phyloP scores from a whole-genome alignment of 768 basidiomycete species.

The Dendrothele bispora region DNA sequence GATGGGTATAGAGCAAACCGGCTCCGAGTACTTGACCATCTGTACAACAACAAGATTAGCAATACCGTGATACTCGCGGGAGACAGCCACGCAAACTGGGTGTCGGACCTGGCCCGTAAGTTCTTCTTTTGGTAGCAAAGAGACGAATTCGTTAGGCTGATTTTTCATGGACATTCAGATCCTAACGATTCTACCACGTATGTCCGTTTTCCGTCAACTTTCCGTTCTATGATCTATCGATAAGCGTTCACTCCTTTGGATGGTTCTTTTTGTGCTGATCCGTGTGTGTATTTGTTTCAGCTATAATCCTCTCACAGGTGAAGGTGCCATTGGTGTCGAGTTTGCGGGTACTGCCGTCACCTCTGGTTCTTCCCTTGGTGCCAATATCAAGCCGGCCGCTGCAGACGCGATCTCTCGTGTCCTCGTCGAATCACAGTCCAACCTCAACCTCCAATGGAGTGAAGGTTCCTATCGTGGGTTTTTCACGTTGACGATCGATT shows the following conservation, averaged over 20 bases:
- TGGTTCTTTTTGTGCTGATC: not conserved
- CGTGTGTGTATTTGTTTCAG: conserved; percentile 19
- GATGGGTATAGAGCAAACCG: conserved; percentile 61
- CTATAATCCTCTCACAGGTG: conserved; percentile 48
- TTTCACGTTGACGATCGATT: conserved; percentile 51
- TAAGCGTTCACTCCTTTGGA: not conserved
- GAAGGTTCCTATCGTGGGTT: conserved; percentile 61
- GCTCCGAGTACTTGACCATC: conserved; percentile 47
- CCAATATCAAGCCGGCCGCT: conserved; percentile 33
- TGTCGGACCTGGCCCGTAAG: conserved; percentile 54
- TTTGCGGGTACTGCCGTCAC: conserved; percentile 64
- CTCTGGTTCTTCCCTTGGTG: conserved; percentile 47
- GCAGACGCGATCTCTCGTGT: conserved; percentile 37
- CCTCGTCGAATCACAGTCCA: conserved; percentile 39
- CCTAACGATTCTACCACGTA: conserved; percentile 48
- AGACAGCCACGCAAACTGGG: conserved; percentile 65
- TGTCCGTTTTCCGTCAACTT: conserved; percentile 12
- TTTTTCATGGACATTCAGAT: conserved; percentile 26
- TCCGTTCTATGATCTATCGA: too few species aligned
- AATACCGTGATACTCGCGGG: conserved; percentile 61
- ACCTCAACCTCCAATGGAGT: conserved; percentile 58
- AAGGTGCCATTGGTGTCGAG: conserved; percentile 56
- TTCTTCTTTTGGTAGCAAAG: conserved; percentile 4
- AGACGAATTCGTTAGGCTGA: not conserved
- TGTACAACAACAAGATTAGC: conserved; percentile 49